These are phyloP conservation scores for Cyclanthera cordifolia DNA, from an alignment of 306 rosid species.

Conservation along the genomic window DNA sequence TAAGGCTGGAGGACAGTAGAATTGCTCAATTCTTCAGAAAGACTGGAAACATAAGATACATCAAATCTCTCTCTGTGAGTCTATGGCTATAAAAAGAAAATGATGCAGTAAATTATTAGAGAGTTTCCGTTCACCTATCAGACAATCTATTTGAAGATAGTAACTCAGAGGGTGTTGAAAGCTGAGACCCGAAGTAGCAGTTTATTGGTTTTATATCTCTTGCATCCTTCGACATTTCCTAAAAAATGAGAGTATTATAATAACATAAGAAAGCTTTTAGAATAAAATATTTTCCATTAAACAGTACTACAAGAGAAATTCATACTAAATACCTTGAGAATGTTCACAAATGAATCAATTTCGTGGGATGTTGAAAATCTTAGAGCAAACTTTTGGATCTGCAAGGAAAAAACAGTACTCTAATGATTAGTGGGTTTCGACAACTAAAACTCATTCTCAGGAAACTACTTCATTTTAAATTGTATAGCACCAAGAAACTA, in stretches of 20 bases:
- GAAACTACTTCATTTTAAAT: neutral
- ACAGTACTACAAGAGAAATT: neutral
- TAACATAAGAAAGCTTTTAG: neutral
- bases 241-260: constrained; percentile 19
- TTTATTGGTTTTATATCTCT: constrained; percentile 34
- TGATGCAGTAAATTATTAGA: neutral
- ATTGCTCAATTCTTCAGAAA: constrained; percentile 34
- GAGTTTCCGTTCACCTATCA: constrained; percentile 27
- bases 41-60: constrained; percentile 33
- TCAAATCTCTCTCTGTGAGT: constrained; percentile 2
- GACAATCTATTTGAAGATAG: constrained; percentile 40
- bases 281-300: neutral
- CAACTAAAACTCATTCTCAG: neutral
- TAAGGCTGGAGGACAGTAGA: constrained; percentile 28
- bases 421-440: neutral
- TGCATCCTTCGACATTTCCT: constrained; percentile 47
- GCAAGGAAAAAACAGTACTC: constrained; percentile 9
- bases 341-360: constrained; percentile 39
- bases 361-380: constrained; percentile 49
- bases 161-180: constrained; percentile 55
- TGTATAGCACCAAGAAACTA: neutral
- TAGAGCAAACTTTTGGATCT: constrained; percentile 77
- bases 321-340: constrained; percentile 29
- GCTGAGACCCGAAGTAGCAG: constrained; percentile 46
- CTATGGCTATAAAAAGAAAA: neutral